Percentiles rank a stretch among this genome's conserved stretches.
phyloP scores from a whole-genome alignment of 177 flowering plant genomes.

The Vitis hybrid region DNA sequence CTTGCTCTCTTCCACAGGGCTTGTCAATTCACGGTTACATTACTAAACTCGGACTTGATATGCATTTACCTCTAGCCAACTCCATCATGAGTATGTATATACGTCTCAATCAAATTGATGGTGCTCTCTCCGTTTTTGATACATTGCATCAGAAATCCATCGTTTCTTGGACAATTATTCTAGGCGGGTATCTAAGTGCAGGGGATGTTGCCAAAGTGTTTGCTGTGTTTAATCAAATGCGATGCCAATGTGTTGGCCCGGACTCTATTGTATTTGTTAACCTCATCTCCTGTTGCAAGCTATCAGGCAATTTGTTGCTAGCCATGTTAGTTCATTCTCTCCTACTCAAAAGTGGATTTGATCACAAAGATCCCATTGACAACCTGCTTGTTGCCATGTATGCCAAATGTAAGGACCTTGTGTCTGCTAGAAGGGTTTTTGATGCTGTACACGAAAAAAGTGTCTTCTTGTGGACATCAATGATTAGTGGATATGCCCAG shows the following conservation, averaged over 20 bases:
- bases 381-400: constrained; percentile 34
- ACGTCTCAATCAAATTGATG: constrained; percentile 13
- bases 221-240: constrained; percentile 26
- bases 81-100: constrained; percentile 36
- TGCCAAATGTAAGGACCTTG: constrained; percentile 28
- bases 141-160: constrained; percentile 26
- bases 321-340: constrained; percentile 31
- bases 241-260: constrained; percentile 5
- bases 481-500: constrained; percentile 40
- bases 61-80: constrained; percentile 28
- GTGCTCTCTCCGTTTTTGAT: constrained; percentile 29
- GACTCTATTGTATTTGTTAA: constrained; percentile 26
- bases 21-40: constrained; percentile 27
- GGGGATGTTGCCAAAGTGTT: constrained; percentile 27
- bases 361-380: constrained; percentile 18
- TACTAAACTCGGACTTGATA: constrained; percentile 24
- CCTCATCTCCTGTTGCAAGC: constrained; percentile 20
- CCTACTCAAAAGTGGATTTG: constrained; percentile 30
- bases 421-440: constrained; percentile 28
- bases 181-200: constrained; percentile 23
- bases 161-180: constrained; percentile 40
- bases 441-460: constrained; percentile 20
- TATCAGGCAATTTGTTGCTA: constrained; percentile 15
- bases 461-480: constrained; percentile 38
- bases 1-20: constrained; percentile 25